Base-by-base conservation (phyloP, 805 yeast species). In the Starmerella powellii region DNA sequence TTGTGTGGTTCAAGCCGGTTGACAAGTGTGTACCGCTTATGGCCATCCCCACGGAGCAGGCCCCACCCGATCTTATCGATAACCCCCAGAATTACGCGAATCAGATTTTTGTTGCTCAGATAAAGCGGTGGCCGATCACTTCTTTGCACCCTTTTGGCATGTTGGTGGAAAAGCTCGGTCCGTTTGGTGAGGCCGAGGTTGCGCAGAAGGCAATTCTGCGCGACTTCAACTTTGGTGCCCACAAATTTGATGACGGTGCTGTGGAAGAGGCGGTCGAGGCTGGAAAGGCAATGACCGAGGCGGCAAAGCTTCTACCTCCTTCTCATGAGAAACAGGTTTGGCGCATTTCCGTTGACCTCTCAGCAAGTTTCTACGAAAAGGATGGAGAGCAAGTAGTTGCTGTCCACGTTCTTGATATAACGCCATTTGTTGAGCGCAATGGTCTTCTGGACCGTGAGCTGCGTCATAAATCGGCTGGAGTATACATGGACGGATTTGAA, bases 111-210 rank as follows among this genome's bases (percentile, higher is more conserved):
- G 88, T 91, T 47, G 96, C 97, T 0, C 81, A 94, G 1, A 88
- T 91, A 56, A 91, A 91, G 61, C 79, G 98, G 62, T 91, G 98
- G 98, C 98, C 98, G 57, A 91, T 91, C 62, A 91, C 98, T 8
- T 88, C 97, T 0, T 71, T 91, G 61, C 98, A 91, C 67, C 98
- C 98, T 4, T 91, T 91, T 58, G 98, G 98, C 54, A 86, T 95
- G 24, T 67, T 91, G 44, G 80, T 88, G 20, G 81, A 87, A 35
- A 83, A 82, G 53, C 67, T 91, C 48, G 98, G 98, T 19, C 71
- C 75, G 30, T 75, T 82, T 55, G 83, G 78, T 50, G 88, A 80
- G 48, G 72, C 77, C 2, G 66, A 71, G 18, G 83, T 88, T 32
- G 95, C 86, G 60, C 74, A 86, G 47, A 88, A 80, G 59, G 84